Conservation (phyloP, 2,329 filamentous ascomycete genomes). For the Colletotrichum karsti region DNA sequence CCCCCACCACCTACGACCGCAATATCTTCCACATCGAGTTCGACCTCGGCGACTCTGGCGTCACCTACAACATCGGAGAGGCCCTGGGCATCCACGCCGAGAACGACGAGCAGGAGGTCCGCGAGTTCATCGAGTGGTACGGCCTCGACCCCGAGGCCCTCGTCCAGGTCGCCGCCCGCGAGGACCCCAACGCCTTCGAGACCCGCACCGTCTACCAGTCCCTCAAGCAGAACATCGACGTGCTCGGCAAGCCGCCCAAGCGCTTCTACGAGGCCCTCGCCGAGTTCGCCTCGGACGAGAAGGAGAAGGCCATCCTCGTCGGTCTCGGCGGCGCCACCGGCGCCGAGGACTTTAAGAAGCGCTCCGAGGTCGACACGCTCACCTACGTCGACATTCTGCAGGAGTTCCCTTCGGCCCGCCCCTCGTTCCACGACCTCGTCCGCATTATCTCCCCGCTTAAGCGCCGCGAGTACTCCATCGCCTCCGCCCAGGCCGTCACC, state of each 20-base stretch:
- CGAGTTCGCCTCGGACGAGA: constrained; percentile 83
- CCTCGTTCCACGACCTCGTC: constrained; percentile 86
- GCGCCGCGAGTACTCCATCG: constrained; percentile 98
- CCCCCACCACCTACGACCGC: constrained; percentile 87
- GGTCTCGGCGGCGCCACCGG: constrained; percentile 81
- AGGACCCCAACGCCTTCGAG: constrained; percentile 78
- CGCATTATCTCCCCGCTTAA: constrained; percentile 92
- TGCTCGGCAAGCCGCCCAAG: constrained; percentile 96
- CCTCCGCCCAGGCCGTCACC: constrained; percentile 93
- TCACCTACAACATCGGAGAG: constrained; percentile 97
- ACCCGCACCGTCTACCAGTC: constrained; percentile 94
- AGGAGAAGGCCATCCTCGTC: constrained; percentile 82
- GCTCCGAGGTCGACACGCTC: constrained; percentile 88
- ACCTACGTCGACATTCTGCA: constrained; percentile 91
- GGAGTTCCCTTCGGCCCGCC: constrained; percentile 90
- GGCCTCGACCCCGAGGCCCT: constrained; percentile 83
- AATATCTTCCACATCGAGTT: constrained; percentile 99
- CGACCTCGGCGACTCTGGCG: constrained; percentile 87
- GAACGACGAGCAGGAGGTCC: constrained; percentile 82
- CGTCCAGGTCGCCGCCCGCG: constrained; percentile 90
- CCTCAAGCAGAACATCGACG: constrained; percentile 90
- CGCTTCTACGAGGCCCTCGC: constrained; percentile 95
- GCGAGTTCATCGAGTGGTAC: constrained; percentile 90
- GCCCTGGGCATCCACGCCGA: constrained; percentile 96
- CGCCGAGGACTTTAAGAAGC: constrained; percentile 89